Evolutionary conservation across 1,284 basidiomycete species (phyloP).

Genomic region (Tilletia walkeri): DNA sequence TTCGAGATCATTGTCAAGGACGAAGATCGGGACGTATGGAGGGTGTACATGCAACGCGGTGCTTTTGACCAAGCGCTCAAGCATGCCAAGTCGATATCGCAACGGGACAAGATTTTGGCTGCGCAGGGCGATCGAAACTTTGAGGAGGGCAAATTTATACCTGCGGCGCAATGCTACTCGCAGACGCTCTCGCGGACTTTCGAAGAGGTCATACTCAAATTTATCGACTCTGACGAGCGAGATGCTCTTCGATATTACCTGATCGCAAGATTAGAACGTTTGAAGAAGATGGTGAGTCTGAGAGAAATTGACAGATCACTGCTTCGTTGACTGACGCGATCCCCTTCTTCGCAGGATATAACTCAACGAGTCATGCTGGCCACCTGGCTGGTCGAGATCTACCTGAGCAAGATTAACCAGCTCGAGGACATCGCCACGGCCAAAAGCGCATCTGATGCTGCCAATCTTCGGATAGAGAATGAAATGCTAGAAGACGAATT

Average conservation of each 20-base stretch:
- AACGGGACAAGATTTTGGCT: conserved; percentile 79
- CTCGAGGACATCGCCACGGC: conserved; percentile 77
- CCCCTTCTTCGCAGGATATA: conserved; percentile 65
- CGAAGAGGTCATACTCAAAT: conserved; percentile 87
- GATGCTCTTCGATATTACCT: conserved; percentile 90
- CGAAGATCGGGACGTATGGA: conserved; percentile 93
- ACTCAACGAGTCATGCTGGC: conserved; percentile 97
- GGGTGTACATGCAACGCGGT: conserved; percentile 76
- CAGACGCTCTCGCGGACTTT: conserved; percentile 68
- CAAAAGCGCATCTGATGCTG: conserved; percentile 78
- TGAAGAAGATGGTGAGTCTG: conserved; percentile 68
- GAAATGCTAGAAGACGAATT: conserved; percentile 87
- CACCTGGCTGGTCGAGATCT: conserved; percentile 97
- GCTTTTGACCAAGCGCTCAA: conserved; percentile 75
- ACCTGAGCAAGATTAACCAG: conserved; percentile 92
- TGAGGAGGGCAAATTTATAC: conserved; percentile 76
- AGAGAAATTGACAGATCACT: no score
- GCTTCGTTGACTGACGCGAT: no score
- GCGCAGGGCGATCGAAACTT: conserved; percentile 84
- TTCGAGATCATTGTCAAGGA: conserved; percentile 83
- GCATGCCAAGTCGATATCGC: conserved; percentile 78
- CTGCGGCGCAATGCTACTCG: conserved; percentile 86
- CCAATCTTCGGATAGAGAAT: conserved; percentile 78
- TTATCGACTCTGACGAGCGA: conserved; percentile 84
- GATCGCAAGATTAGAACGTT: conserved; percentile 79